phyloP scores from a whole-genome alignment of 208 protist genomes.

The Leishmania arabica region DNA sequence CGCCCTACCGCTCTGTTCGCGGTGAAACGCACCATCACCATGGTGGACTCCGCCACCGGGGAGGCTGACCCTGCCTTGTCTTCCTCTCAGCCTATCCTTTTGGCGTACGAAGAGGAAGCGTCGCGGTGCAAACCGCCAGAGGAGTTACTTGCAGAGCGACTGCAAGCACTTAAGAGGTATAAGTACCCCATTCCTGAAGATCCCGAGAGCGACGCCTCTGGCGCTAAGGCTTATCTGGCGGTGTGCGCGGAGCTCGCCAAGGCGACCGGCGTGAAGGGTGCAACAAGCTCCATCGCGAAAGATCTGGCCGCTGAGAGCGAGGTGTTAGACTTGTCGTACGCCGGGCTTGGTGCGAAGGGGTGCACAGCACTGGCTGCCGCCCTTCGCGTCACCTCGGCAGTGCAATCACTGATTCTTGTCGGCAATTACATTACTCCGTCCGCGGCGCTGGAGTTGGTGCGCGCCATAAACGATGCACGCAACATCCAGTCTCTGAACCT shows the following conservation, averaged over 20 bases:
- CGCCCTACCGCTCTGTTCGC: neutral
- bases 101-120: constrained; percentile 67
- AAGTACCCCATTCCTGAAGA: constrained; percentile 46
- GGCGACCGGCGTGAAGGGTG: constrained; percentile 75
- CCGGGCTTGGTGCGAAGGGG: constrained; percentile 69
- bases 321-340: constrained; percentile 74
- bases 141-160: constrained; percentile 67
- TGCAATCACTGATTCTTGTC: constrained; percentile 65
- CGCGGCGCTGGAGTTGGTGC: constrained; percentile 65
- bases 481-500: constrained; percentile 72
- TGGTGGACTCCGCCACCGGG: neutral
- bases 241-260: constrained; percentile 57
- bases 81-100: constrained; percentile 37
- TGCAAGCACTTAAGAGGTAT: constrained; percentile 55
- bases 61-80: constrained; percentile 8
- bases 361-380: constrained; percentile 72
- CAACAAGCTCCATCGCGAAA: constrained; percentile 59
- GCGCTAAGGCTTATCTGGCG: constrained; percentile 62
- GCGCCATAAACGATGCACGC: constrained; percentile 55
- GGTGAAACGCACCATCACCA: constrained; percentile 2
- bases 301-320: constrained; percentile 56
- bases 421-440: constrained; percentile 82
- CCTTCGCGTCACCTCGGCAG: constrained; percentile 67
- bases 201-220: constrained; percentile 74
- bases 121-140: constrained; percentile 58